Conservation (phyloP, 179 eudicot genomes). For the Silene coronaria region DNA sequence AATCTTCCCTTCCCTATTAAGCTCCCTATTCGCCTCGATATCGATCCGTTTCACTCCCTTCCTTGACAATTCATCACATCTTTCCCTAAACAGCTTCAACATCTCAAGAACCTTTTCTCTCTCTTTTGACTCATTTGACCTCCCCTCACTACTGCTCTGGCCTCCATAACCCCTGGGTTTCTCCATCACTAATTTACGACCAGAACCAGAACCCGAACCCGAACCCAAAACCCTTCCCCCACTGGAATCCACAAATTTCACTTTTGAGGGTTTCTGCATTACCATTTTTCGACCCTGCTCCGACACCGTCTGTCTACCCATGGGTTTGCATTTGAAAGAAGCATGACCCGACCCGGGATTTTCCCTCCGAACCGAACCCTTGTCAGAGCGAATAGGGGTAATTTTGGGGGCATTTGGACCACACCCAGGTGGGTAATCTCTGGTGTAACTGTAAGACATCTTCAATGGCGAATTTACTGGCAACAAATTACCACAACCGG, state of each 20-base stretch:
- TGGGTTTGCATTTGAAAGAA: no score
- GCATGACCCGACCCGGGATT: no score
- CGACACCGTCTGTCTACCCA: background rate
- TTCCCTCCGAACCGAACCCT: no score
- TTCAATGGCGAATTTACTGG: background rate
- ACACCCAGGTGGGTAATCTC: slow-evolving; percentile 24
- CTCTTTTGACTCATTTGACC: slow-evolving; percentile 6
- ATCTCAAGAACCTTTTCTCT: slow-evolving; percentile 19
- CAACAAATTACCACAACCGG: slow-evolving; percentile 8
- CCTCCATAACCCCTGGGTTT: background rate
- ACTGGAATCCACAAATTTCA: no score
- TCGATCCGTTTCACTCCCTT: no score
- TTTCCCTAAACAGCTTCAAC: slow-evolving; percentile 20
- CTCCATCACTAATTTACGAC: no score
- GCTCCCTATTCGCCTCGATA: no score
- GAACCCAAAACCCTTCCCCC: no score
- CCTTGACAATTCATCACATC: slow-evolving; percentile 25
- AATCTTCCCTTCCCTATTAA: no score
- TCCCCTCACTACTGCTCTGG: background rate
- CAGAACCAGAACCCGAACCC: background rate
- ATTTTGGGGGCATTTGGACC: slow-evolving; percentile 9
- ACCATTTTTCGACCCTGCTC: no score
- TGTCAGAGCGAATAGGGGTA: no score
- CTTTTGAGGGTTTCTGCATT: no score
- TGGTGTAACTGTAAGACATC: background rate